These are phyloP conservation scores for Cenchrus fungigraminus DNA, from an alignment of 176 grass and related monocot genomes.

Conservation along the genomic window DNA sequence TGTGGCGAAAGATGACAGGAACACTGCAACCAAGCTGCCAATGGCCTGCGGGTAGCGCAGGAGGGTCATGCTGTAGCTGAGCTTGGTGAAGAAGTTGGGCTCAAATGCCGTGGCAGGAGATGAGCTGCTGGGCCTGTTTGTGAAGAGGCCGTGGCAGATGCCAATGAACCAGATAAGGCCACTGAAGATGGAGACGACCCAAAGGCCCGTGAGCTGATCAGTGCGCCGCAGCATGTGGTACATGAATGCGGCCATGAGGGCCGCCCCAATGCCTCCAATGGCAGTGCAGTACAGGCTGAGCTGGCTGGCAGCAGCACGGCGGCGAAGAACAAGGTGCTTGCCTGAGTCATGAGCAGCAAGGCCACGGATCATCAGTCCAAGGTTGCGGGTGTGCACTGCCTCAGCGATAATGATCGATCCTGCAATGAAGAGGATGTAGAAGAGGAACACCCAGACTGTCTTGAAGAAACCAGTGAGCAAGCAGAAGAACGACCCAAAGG, in stretches of 20 bases:
- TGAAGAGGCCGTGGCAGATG: constrained; percentile 88
- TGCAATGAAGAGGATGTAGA: constrained; percentile 73
- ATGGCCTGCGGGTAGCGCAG: constrained; percentile 77
- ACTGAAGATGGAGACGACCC: constrained; percentile 97
- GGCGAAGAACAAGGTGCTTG: constrained; percentile 64
- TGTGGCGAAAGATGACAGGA: constrained; percentile 74
- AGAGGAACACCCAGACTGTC: constrained; percentile 83
- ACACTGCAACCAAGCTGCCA: constrained; percentile 71
- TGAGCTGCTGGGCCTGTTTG: constrained; percentile 62
- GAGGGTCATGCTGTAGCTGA: constrained; percentile 58
- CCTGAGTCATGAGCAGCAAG: constrained; percentile 60
- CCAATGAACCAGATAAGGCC: constrained; percentile 85
- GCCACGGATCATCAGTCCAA: constrained; percentile 80
- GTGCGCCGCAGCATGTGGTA: constrained; percentile 95
- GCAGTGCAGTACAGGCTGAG: constrained; percentile 70
- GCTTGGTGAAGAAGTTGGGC: constrained; percentile 57
- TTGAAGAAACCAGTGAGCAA: constrained; percentile 95
- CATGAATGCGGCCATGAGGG: constrained; percentile 83
- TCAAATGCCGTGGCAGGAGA: constrained; percentile 56
- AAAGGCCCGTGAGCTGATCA: constrained; percentile 86
- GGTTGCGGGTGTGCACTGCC: constrained; percentile 72
- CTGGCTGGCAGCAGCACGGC: constrained; percentile 64
- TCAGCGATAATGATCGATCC: constrained; percentile 60
- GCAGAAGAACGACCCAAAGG: constrained; percentile 74
- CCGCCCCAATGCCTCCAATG: constrained; percentile 76